phyloP scores from a whole-genome alignment of 306 rosid genomes.

The Dicorynia guianensis region DNA sequence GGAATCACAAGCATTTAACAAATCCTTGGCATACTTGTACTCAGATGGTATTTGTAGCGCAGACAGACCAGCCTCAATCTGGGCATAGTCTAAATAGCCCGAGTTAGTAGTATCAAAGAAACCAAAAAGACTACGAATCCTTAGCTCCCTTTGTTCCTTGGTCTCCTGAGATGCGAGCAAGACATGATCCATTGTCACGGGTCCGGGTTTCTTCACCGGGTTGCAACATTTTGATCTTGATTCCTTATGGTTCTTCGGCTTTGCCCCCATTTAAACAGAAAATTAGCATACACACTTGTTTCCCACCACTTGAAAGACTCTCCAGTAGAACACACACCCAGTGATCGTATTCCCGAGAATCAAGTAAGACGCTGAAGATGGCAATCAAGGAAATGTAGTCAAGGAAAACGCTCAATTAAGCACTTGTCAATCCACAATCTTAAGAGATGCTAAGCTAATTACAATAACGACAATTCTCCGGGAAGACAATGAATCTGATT shows the following conservation, averaged over 20 bases:
- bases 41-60: slow-evolving; percentile 86
- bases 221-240: slow-evolving; percentile 52
- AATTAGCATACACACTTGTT: slow-evolving; percentile 13
- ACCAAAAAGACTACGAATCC: slow-evolving; percentile 70
- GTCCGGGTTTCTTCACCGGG: slow-evolving; percentile 66
- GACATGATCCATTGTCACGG: slow-evolving; percentile 90
- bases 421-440: slow-evolving; percentile 5
- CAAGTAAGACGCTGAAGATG: slow-evolving; percentile 10
- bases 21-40: slow-evolving; percentile 86
- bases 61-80: slow-evolving; percentile 83
- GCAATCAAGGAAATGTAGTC: slow-evolving; percentile 12
- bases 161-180: slow-evolving; percentile 82
- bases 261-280: slow-evolving; percentile 46
- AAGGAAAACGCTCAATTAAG: neutral
- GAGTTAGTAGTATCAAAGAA: slow-evolving; percentile 73
- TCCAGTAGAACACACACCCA: neutral
- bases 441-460: slow-evolving; percentile 1
- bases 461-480: neutral
- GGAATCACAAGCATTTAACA: slow-evolving; percentile 77
- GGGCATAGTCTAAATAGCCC: slow-evolving; percentile 70
- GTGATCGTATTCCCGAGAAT: slow-evolving; percentile 12
- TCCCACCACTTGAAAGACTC: neutral
- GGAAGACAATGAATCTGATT: slow-evolving; percentile 18
- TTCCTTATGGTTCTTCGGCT: slow-evolving; percentile 36
- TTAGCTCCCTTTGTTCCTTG: slow-evolving; percentile 74